These are phyloP conservation scores for Ceratocystis harringtonii DNA, from an alignment of 2,329 filamentous ascomycete species.

Conservation along the genomic window DNA sequence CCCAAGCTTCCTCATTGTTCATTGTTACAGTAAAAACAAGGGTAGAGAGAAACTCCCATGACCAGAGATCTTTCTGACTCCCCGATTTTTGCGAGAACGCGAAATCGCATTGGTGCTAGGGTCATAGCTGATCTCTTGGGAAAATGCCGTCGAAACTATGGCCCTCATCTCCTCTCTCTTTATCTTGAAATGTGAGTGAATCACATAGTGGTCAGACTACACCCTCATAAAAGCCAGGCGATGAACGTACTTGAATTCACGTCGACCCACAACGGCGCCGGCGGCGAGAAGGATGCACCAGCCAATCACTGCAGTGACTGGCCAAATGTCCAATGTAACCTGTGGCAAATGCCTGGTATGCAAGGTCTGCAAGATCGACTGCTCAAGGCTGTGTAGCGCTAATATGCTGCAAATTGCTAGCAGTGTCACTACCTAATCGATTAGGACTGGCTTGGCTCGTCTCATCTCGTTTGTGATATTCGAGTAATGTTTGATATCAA, in stretches of 20 bases:
- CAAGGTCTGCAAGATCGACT: conserved; percentile 44
- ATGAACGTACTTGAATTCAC: conserved; percentile 35
- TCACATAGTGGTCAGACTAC: conserved; percentile 45
- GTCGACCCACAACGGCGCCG: conserved; percentile 39
- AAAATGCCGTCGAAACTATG: background rate
- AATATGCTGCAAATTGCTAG: conserved; percentile 45
- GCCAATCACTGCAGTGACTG: conserved; percentile 43
- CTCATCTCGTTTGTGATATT: conserved; percentile 19
- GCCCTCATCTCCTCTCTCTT: background rate
- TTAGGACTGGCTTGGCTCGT: conserved; percentile 17
- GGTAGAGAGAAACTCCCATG: background rate
- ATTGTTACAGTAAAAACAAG: background rate
- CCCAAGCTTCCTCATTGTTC: conserved; percentile 33
- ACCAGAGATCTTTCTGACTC: background rate
- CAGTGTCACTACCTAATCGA: conserved; percentile 42
- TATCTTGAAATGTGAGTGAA: conserved; percentile 42
- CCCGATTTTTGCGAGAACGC: conserved; percentile 17
- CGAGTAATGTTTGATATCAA: conserved; percentile 30
- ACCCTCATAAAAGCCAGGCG: conserved; percentile 46
- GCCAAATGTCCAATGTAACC: conserved; percentile 37
- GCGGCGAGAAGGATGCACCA: conserved; percentile 33
- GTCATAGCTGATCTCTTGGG: background rate
- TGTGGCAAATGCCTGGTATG: conserved; percentile 41
- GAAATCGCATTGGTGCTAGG: conserved; percentile 15
- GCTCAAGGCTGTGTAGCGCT: conserved; percentile 38